Evolutionary conservation across 768 basidiomycete genomes (phyloP).

Genomic region (Baorangia bicolor): DNA sequence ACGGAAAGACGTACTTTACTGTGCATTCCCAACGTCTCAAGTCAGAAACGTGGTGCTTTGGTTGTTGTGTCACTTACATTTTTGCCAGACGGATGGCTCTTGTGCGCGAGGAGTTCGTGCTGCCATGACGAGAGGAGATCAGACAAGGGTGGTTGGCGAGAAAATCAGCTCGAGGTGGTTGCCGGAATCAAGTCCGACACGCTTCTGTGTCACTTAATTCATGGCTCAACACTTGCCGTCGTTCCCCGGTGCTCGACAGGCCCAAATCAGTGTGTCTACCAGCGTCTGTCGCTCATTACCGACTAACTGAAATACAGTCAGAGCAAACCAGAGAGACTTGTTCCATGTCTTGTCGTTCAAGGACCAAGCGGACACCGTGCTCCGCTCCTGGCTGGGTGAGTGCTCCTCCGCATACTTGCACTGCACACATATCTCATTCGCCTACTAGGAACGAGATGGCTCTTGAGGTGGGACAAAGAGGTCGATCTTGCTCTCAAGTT

Average conservation of each 20-base stretch:
- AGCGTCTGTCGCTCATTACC: neutral
- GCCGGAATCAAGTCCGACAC: constrained; percentile 5
- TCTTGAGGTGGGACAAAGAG: constrained; percentile 80
- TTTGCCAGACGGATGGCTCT: constrained; percentile 72
- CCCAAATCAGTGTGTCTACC: constrained; percentile 75
- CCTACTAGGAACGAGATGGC: constrained; percentile 69
- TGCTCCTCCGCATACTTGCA: constrained; percentile 1
- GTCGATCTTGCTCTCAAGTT: constrained; percentile 67
- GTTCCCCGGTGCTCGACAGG: constrained; percentile 78
- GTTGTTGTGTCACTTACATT: constrained; percentile 48
- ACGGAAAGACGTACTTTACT: constrained; percentile 56
- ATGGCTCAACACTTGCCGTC: constrained; percentile 35
- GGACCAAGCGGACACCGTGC: constrained; percentile 71
- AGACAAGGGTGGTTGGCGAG: neutral
- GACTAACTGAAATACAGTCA: constrained; percentile 47
- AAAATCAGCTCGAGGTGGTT: neutral
- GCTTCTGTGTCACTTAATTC: neutral
- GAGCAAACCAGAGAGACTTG: constrained; percentile 81
- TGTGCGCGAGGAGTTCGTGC: constrained; percentile 38
- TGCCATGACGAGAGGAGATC: constrained; percentile 21
- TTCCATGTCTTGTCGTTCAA: constrained; percentile 73
- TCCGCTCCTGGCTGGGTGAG: constrained; percentile 77
- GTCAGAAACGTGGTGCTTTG: constrained; percentile 10
- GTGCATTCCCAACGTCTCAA: constrained; percentile 1
- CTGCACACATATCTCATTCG: constrained; percentile 11